Conservation (phyloP, 495 filamentous ascomycete genomes). For the Cladorrhinum samala region DNA sequence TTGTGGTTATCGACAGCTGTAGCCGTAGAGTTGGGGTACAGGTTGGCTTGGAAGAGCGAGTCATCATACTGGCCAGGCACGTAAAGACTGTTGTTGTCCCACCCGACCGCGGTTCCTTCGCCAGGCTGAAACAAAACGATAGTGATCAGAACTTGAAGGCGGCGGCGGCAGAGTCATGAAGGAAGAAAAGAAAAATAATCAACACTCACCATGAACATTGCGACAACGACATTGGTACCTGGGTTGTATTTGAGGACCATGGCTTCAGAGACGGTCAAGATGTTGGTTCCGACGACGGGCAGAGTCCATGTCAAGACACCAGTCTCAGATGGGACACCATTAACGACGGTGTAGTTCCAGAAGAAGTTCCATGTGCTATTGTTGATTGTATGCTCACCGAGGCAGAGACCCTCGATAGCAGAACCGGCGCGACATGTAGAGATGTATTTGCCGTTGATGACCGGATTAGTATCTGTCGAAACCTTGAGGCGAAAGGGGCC, state of each 20-base stretch:
- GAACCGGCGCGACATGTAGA: conserved; percentile 51
- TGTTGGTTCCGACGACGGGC: conserved; percentile 14
- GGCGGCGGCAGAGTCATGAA: no score
- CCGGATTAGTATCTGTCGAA: conserved; percentile 20
- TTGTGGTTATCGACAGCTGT: neutral
- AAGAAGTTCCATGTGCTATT: conserved; percentile 10
- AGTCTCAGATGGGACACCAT: conserved; percentile 14
- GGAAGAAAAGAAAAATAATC: no score
- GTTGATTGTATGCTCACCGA: conserved; percentile 16
- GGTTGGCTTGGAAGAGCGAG: conserved; percentile 18
- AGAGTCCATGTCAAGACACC: conserved; percentile 42
- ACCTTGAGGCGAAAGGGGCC: conserved; percentile 39
- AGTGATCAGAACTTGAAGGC: no score
- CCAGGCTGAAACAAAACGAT: conserved; percentile 26
- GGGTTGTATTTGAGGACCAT: conserved; percentile 36
- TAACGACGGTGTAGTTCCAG: conserved; percentile 34
- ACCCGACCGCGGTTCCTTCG: conserved; percentile 31
- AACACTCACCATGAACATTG: conserved; percentile 26
- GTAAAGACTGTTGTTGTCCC: conserved; percentile 40
- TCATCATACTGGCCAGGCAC: conserved; percentile 43
- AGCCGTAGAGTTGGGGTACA: conserved; percentile 11
- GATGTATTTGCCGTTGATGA: conserved; percentile 34
- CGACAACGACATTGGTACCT: conserved; percentile 47
- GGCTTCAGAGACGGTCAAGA: conserved; percentile 28
- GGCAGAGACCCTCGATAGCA: conserved; percentile 49